phyloP scores from a whole-genome alignment of 495 filamentous ascomycete species.

The Penicillium atrosanguineum region DNA sequence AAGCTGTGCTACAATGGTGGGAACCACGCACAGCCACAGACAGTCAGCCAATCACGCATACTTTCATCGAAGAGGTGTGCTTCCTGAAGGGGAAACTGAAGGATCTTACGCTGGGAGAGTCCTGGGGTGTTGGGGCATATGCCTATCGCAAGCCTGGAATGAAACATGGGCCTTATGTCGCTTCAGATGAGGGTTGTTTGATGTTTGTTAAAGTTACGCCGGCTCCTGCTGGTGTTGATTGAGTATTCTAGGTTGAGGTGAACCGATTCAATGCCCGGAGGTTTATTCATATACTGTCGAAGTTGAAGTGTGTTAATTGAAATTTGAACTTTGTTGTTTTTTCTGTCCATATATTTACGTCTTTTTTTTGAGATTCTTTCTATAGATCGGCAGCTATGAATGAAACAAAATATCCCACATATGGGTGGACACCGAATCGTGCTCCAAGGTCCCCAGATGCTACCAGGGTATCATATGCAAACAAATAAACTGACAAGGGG shows the following conservation, averaged over 20 bases:
- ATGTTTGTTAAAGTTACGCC: conserved; percentile 24
- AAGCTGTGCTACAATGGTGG: conserved; percentile 27
- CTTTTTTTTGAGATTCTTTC: background rate
- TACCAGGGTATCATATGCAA: conserved; percentile 8
- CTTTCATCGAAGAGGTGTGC: conserved; percentile 29
- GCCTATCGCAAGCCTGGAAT: conserved; percentile 23
- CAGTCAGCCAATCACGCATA: conserved; percentile 19
- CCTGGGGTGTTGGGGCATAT: conserved; percentile 26
- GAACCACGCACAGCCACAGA: conserved; percentile 14
- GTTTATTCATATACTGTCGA: too few relatives aligned
- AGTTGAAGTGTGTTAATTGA: background rate
- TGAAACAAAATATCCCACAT: background rate
- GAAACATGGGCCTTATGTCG: conserved; percentile 23
- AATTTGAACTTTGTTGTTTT: background rate
- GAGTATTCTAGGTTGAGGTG: background rate
- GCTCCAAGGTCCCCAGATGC: conserved; percentile 7
- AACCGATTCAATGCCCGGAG: background rate
- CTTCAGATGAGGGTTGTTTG: conserved; percentile 20
- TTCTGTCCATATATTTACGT: background rate
- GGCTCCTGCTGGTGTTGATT: background rate
- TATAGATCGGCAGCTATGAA: background rate
- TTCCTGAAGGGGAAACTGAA: conserved; percentile 23
- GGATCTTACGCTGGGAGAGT: conserved; percentile 18
- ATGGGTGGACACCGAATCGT: background rate
- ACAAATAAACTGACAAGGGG: background rate